Base-by-base conservation (phyloP, 2,329 filamentous ascomycete species). In the Cercospora nicotianae region DNA sequence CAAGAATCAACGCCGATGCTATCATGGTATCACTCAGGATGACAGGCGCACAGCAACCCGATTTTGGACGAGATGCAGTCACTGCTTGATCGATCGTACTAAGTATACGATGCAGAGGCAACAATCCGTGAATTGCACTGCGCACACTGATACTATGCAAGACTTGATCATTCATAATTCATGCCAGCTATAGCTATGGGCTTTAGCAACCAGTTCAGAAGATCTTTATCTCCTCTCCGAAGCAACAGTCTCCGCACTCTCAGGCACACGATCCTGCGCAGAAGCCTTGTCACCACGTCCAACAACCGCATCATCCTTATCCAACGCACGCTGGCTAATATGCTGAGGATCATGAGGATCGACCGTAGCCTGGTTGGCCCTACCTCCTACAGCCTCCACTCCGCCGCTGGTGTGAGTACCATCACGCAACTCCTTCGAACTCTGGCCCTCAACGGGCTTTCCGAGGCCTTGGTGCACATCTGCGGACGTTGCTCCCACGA, bases 391-490 rank as follows among this genome's bases (percentile, higher is more conserved):
- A 1, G 83, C 83, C 61, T 83, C 81, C 5, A 83, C 72, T 1
- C 76, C 71, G 23, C 58, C 18, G 1, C 79, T 73, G 9, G 80
- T 72, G 65, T 82, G 80, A 60, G 79, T 73, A 5, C 82, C 82
- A 42, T 85, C 83, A 7, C 72, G 76, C 9, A 84, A 66, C 75
- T 87, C 85, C 2, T 70, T 74, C 64, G 77, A 81, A 18, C 82
- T 83, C 78, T 86, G 80, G 83, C 85, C 59, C 79, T 77, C 13
- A 9, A 80, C 77, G 1, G 86, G 86, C 64, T 86, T 81, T 1
- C 86, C 86, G 1, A 87, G 73, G 0, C 86, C 85, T 0, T 78
- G 81, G 78, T 88, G 79, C 7, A 88, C 84, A 61, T 86, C 82
- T 12, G 74, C 78, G 0, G 85, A 87, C 2, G 84, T 86, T 3